A percentile compares a stretch with the other conserved stretches of the same genome.
phyloP scores from a whole-genome alignment of 495 filamentous ascomycete genomes.

The Penicillium argentinense region DNA sequence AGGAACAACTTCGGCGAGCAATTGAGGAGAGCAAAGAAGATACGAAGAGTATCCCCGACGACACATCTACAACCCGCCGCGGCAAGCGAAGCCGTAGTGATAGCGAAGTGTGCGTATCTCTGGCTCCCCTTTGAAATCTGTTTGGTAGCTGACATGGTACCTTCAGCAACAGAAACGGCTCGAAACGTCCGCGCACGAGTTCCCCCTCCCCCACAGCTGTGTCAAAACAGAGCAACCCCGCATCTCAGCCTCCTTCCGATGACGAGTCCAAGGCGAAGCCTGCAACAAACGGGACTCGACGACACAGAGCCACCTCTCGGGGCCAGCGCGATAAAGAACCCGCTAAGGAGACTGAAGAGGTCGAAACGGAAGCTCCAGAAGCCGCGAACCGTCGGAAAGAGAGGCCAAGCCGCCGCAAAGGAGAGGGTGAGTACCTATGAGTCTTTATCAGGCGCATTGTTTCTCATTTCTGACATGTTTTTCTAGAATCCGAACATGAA shows the following conservation, averaged over 20 bases:
- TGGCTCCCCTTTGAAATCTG: not conserved
- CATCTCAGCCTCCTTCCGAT: conserved; percentile 64
- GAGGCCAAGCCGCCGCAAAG: conserved; percentile 67
- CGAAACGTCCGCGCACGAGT: conserved; percentile 71
- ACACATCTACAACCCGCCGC: conserved; percentile 52
- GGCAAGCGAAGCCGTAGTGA: conserved; percentile 86
- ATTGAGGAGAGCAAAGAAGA: conserved; percentile 94
- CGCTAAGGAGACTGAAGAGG: conserved; percentile 61
- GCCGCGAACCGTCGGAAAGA: conserved; percentile 73
- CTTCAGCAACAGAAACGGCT: conserved; percentile 52
- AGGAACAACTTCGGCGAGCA: conserved; percentile 82
- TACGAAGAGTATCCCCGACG: conserved; percentile 46
- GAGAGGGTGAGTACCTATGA: conserved; percentile 61
- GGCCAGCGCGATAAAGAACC: conserved; percentile 70
- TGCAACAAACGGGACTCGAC: conserved; percentile 56
- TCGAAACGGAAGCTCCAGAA: conserved; percentile 66
- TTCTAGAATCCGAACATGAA: conserved; percentile 40
- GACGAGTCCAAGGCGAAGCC: conserved; percentile 56
- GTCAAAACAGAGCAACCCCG: conserved; percentile 46
- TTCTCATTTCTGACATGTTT: not conserved
- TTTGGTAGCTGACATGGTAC: conserved; percentile 20
- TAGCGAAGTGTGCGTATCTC: conserved; percentile 78
- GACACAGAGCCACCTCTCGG: conserved; percentile 62
- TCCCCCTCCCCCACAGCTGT: conserved; percentile 67
- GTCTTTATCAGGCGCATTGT: not conserved